Evolutionary conservation across 2,329 filamentous ascomycete genomes (phyloP), one percentile per base, ranked within the genome.

Genomic region (Tolypocladium inflatum): DNA sequence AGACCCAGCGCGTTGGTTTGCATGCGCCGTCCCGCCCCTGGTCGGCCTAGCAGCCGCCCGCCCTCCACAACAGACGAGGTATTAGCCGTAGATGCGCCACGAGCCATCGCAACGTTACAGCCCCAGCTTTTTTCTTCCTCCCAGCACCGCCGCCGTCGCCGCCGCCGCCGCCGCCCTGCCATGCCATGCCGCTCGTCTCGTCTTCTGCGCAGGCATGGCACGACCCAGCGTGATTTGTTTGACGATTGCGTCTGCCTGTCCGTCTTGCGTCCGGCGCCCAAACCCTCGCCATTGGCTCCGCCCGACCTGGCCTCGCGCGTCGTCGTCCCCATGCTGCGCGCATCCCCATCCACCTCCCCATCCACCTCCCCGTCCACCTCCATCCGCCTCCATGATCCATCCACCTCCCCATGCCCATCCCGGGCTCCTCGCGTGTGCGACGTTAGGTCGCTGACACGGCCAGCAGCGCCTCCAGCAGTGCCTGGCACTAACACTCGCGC

Each of bases 41-140:
- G 43, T 48, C 23, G 6, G 43, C 43, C 43, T 23, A 17, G 23
- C 43, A 26, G 43, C 43, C 42, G 11, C 42, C 42, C 42, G 41
- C 41, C 41, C 41, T n/a, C 41, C 41, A 43, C 41, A n/a, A 50
- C 45, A 0, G 13, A 33, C 23, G 26, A 8, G 8, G 23, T 23
- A 15, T 45, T 26, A 26, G 21, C 39, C 39, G 39, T 23, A 26
- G 15, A 30, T 50, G 55, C 58, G 57, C 61, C 42, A 48, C 23
- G 43, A 3, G 13, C 23, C 58, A 57, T 56, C 60, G 64, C 63
- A 65, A 65, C 64, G 64, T 65, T 65, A 65, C 64, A 64, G 57
- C 58, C 62, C 58, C 58, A 57, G 59, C 59, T 59, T 60, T 59
- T 61, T 21, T 51, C 26, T 51, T 35, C 37, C 37, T 35, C 43